Percentiles rank a stretch among this genome's conserved stretches.
Conservation (phyloP, 148 eudicot species). For the Fagopyrum esculentum region DNA sequence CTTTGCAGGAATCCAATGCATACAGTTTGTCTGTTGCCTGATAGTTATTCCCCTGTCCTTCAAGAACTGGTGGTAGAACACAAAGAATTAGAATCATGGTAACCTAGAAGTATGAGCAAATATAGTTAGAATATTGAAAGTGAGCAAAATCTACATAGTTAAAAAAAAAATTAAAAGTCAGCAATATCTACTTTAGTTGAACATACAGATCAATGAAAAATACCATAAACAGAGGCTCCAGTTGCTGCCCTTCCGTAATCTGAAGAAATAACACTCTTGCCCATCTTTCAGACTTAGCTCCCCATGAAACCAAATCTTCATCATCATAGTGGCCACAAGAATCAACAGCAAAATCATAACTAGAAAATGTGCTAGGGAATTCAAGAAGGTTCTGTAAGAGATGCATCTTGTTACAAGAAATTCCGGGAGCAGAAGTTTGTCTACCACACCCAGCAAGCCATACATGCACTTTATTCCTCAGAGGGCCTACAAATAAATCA, state of each 20-base stretch:
- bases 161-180: background rate
- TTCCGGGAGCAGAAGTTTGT: conserved; percentile 18
- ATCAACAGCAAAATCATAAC: conserved; percentile 20
- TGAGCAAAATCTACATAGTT: too few species aligned
- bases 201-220: conserved; percentile 6
- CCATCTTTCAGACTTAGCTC: conserved; percentile 77
- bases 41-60: conserved; percentile 34
- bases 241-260: conserved; percentile 36
- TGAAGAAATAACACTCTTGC: conserved; percentile 74
- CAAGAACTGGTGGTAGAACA: conserved; percentile 41
- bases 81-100: background rate
- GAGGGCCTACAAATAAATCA: conserved; percentile 36
- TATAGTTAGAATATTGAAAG: background rate
- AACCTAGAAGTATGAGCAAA: conserved; percentile 2
- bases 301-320: conserved; percentile 78
- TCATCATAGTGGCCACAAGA: conserved; percentile 44
- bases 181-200: background rate
- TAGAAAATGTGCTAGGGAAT: conserved; percentile 40
- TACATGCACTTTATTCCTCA: conserved; percentile 45
- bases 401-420: conserved; percentile 20
- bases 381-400: conserved; percentile 40
- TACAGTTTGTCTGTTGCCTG: conserved; percentile 29
- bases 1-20: conserved; percentile 47
- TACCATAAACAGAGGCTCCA: conserved; percentile 57
- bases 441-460: conserved; percentile 51